Evolutionary conservation across 352 stramenopile species (phyloP), one percentile per base, ranked within the genome.

Genomic region (Paralagenidium karlingii): DNA sequence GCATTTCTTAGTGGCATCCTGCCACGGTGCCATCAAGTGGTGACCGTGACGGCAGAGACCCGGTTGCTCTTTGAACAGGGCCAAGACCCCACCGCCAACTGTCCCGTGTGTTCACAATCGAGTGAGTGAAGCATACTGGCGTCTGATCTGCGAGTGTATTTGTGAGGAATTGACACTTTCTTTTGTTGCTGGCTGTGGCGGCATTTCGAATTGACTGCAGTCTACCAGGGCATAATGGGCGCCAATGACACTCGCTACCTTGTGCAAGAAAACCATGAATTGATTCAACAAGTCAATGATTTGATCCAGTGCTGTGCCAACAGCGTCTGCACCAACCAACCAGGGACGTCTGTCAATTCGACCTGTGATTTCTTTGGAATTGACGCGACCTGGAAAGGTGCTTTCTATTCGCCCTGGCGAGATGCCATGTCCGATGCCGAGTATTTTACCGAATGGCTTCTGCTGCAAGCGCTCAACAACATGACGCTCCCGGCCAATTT

Each of bases 391-490:
- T 87, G 74, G 74, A 81, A 70, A 34, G 74, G 74, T 38, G 67
- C 62, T 5, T 87, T 84, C 48, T 87, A 84, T 38, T 43, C 65
- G 38, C 74, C 74, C 9, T 87, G 74, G 74, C 64, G 65, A n/a
- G 74, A 87, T 40, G 60, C 69, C 7, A 52, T 87, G 13, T 84
- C 74, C 13, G 62, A 63, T 9, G 42, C 69, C 20, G 61, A 80
- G 40, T 87, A 84, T 45, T 80, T 87, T 38, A 77, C 74, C 12
- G 74, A 87, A 45, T 84, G 69, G 58, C 56, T 82, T 34, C 50
- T 82, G 43, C 53, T 84, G 12, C 68, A 82, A 33, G 70, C 58
- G 27, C 63, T 87, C 16, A 87, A 87, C 57, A 84, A 84, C 49
- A 87, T 87, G 74, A 69, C 60, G 21, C 45, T 87, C 12, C 69